These are phyloP conservation scores for Cajanus cajan DNA, from an alignment of 306 rosid species.

Conservation along the genomic window DNA sequence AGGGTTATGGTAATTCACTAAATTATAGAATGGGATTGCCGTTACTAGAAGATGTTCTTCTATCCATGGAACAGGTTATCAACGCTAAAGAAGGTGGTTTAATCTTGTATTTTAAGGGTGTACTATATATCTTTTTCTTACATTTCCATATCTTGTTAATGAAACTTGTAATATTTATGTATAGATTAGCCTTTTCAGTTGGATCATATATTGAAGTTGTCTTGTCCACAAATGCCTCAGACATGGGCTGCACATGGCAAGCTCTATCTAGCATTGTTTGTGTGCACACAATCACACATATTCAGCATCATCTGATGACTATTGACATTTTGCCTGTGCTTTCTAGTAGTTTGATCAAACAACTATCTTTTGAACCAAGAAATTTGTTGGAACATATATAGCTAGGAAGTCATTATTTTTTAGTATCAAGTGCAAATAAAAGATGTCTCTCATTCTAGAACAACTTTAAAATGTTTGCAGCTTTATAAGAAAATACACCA, in stretches of 20 bases:
- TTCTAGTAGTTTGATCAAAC: background rate
- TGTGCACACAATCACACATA: background rate
- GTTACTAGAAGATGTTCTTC: slow-evolving; percentile 72
- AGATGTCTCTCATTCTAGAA: slow-evolving; percentile 2
- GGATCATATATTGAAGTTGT: background rate
- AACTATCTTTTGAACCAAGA: background rate
- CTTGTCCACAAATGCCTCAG: background rate
- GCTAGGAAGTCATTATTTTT: slow-evolving; percentile 3
- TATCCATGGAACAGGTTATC: slow-evolving; percentile 77
- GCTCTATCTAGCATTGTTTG: background rate
- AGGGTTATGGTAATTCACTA: slow-evolving; percentile 85
- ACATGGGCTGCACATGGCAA: background rate
- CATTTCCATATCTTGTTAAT: background rate
- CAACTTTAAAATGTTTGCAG: background rate
- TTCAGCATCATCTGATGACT: background rate
- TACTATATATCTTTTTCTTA: background rate
- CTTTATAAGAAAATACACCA: slow-evolving; percentile 3
- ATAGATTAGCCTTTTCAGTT: slow-evolving; percentile 7
- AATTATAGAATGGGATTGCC: slow-evolving; percentile 88
- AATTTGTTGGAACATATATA: background rate
- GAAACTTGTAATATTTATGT: slow-evolving; percentile 4
- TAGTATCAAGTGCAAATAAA: background rate
- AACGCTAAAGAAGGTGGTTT: slow-evolving; percentile 67
- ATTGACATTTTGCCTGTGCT: slow-evolving; percentile 2
- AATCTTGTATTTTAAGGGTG: background rate